phyloP scores from a whole-genome alignment of 805 yeast genomes.

The Wickerhamiella kurtzmanii region DNA sequence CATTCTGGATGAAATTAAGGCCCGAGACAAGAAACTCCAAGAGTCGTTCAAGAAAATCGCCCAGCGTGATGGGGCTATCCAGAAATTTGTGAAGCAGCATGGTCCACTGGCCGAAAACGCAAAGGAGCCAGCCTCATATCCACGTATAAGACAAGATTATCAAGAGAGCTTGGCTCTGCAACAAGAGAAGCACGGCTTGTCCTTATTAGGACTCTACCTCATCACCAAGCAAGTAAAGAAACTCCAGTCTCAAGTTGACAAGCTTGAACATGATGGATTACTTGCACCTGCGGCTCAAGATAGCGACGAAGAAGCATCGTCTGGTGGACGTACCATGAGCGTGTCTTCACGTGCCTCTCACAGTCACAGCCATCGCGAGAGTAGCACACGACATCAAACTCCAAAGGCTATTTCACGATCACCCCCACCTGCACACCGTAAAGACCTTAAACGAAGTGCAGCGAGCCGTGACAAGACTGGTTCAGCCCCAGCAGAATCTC shows the following conservation, averaged over 20 bases:
- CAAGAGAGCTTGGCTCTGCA: constrained; percentile 48
- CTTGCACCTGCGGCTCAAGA: constrained; percentile 33
- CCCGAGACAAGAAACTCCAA: constrained; percentile 49
- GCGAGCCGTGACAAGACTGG: background rate
- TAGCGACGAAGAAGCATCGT: constrained; percentile 7
- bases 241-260: constrained; percentile 62
- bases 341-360: background rate
- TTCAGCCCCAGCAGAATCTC: background rate
- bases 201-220: constrained; percentile 71
- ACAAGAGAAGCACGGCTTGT: constrained; percentile 60
- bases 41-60: constrained; percentile 55
- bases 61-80: constrained; percentile 65
- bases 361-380: constrained; percentile 6
- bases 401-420: background rate
- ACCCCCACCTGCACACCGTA: background rate
- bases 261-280: constrained; percentile 69
- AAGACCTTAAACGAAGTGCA: background rate
- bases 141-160: constrained; percentile 58
- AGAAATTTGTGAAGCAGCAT: constrained; percentile 66
- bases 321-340: background rate
- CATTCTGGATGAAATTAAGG: constrained; percentile 62
- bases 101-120: constrained; percentile 75
- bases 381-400: background rate
- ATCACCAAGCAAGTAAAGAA: constrained; percentile 61
- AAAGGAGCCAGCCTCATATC: constrained; percentile 54